Evolutionary conservation across 805 yeast species (phyloP), one percentile per base, ranked within the genome.

Genomic region (Yarrowia porcina): DNA sequence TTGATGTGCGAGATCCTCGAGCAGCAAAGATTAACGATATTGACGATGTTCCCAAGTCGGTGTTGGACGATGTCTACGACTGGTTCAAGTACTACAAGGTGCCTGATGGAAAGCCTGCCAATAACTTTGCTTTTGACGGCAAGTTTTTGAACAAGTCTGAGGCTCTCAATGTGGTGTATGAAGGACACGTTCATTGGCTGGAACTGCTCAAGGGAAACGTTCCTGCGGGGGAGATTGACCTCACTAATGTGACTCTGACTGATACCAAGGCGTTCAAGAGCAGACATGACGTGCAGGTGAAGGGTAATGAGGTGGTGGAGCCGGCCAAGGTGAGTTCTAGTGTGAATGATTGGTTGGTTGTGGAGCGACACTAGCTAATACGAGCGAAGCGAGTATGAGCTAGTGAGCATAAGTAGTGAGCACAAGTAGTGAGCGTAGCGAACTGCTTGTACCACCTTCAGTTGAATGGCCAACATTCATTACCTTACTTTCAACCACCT

Each of bases 51-150:
- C 84, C 85, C 77, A 96, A 96, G 36, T 87, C 87, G n/a, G 76
- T 89, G 59, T 76, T 90, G 67, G 78, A 83, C 64, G 83, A 85
- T 41, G 84, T 92, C 39, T 82, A 82, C 71, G 83, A 77, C 67
- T 90, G 97, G 97, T 89, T 89, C 77, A 83, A 86, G 77, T 83
- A 85, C 70, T 90, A 90, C 80, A 90, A 90, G 74, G 80, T 86
- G 38, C 96, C 96, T 12, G 87, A 86, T 66, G 93, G 91, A 15
- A 89, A 89, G 75, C 86, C 88, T 49, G 82, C 80, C 68, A 90
- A 90, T 75, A 77, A 79, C 65, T 89, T 90, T 73, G 92, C 89
- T 17, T 87, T 86, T 76, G 76, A 84, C 65, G 96, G 90, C 63
- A 81, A 85, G 68, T 87, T 83, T 72, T 77, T 80, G 70, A 80